Evolutionary conservation across 768 basidiomycete species (phyloP), one percentile per base, ranked within the genome.

Genomic region (Suillus alpinus): DNA sequence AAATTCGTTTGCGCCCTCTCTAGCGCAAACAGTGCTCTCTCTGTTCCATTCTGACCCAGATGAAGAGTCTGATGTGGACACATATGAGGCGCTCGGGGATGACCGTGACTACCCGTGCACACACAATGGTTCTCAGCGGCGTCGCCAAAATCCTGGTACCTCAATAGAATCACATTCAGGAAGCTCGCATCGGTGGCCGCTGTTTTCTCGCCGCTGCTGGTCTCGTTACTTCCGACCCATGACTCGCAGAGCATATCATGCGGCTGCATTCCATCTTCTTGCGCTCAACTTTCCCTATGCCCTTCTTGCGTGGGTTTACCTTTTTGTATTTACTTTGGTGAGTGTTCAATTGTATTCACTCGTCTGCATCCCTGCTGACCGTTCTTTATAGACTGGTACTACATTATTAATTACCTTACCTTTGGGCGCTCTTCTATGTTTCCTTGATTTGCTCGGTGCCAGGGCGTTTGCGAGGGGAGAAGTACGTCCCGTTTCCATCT

Each of bases 301-400:
- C 16, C 73, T 93, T 61, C 69, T 77, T n/a, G 87, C 89, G n/a
- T 92, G 88, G 86, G 69, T 91, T 10, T 92, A 85, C 69, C 76
- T 90, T 16, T 91, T 93, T 66, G 85, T 91, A 12, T 89, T 92
- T 67, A 93, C 91, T 0, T 74, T 94, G 73, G 91, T 92, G 66
- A 66, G 87, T 9, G 7, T 23, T 39, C 43, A 12, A 37, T n/a
- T n/a, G n/a, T n/a, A 57, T 31, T 62, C 64, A 44, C 43, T 58
- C 58, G 26, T 26, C 26, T 26, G 26, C 26, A 26, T 26, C 26
- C 3, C 63, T 59, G 64, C 66, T 73, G 41, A 67, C 59, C 46
- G 1, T 31, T 14, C 51, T 31, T 26, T 64, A 59, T 65, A 93
- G 91, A 81, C 86, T 0, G 91, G 91, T 12, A 93, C 91, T 29